Percentiles rank a stretch among this genome's conserved stretches.
phyloP scores from a whole-genome alignment of 129 eudicot genomes.

The Apium graveolens region DNA sequence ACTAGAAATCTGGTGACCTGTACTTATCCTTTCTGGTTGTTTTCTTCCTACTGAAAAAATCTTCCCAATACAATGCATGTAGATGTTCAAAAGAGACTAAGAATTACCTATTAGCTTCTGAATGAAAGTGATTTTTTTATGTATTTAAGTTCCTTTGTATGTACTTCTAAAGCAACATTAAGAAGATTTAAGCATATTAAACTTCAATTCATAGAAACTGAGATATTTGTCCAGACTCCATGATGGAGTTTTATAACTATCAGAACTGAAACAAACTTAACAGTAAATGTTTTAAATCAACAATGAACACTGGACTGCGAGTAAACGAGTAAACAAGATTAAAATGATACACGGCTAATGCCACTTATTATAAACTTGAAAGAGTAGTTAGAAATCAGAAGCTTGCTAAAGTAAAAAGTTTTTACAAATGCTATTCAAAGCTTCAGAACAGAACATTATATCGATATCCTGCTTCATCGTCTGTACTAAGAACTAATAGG shows the following conservation, averaged over 20 bases:
- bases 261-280: too few relatives aligned
- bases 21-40: not conserved
- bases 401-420: too few relatives aligned
- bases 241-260: conserved; percentile 20
- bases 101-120: not conserved
- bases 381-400: too few relatives aligned
- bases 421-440: too few relatives aligned
- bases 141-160: not conserved
- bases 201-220: not conserved
- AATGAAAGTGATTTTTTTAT: not conserved
- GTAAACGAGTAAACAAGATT: too few relatives aligned
- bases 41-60: not conserved
- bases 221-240: conserved; percentile 34
- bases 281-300: too few relatives aligned
- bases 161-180: not conserved
- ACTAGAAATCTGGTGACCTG: not conserved
- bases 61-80: too few relatives aligned
- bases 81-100: not conserved
- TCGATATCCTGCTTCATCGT: too few relatives aligned
- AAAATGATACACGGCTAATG: too few relatives aligned
- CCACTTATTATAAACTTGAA: not conserved
- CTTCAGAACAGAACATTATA: too few relatives aligned
- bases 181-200: not conserved
- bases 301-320: too few relatives aligned
- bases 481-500: too few relatives aligned